A percentile compares a stretch with the other conserved stretches of the same genome.
Conservation (phyloP, 1,139 yeast genomes). For the Hanseniaspora gamundiae region DNA sequence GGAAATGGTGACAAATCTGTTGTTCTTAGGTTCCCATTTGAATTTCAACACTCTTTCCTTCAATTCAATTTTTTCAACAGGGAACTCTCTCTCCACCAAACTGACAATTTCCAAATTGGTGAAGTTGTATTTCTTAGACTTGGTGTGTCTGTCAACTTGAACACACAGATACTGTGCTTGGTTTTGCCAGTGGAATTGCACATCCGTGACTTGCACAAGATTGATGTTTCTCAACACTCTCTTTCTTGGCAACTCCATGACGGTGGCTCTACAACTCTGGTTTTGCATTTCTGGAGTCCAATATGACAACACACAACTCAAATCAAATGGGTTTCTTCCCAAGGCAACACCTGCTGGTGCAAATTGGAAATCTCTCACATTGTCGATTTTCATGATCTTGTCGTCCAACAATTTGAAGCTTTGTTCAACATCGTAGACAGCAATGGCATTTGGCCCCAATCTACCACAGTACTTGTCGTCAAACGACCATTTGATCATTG, state of each 20-base stretch:
- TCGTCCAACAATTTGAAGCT: slow-evolving; percentile 67
- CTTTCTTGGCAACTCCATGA: slow-evolving; percentile 81
- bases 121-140: slow-evolving; percentile 83
- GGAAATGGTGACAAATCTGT: slow-evolving; percentile 73
- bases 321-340: slow-evolving; percentile 33
- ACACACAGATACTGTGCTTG: slow-evolving; percentile 79
- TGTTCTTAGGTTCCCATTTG: slow-evolving; percentile 94
- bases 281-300: slow-evolving; percentile 95
- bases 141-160: slow-evolving; percentile 94
- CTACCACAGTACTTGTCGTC: slow-evolving; percentile 95
- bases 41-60: slow-evolving; percentile 81
- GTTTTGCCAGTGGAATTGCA: slow-evolving; percentile 91
- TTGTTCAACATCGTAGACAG: slow-evolving; percentile 66
- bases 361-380: slow-evolving; percentile 86
- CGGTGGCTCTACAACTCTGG: slow-evolving; percentile 89
- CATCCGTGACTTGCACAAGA: slow-evolving; percentile 87
- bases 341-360: slow-evolving; percentile 80
- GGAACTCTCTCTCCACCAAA: slow-evolving; percentile 76
- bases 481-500: slow-evolving; percentile 90
- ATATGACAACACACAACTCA: slow-evolving; percentile 63
- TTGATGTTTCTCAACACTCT: slow-evolving; percentile 81
- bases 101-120: slow-evolving; percentile 90
- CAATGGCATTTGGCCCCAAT: slow-evolving; percentile 85
- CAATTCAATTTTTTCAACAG: slow-evolving; percentile 88
- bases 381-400: slow-evolving; percentile 74